phyloP scores from a whole-genome alignment of 2,329 filamentous ascomycete species.

The Xylariaceae sp. region DNA sequence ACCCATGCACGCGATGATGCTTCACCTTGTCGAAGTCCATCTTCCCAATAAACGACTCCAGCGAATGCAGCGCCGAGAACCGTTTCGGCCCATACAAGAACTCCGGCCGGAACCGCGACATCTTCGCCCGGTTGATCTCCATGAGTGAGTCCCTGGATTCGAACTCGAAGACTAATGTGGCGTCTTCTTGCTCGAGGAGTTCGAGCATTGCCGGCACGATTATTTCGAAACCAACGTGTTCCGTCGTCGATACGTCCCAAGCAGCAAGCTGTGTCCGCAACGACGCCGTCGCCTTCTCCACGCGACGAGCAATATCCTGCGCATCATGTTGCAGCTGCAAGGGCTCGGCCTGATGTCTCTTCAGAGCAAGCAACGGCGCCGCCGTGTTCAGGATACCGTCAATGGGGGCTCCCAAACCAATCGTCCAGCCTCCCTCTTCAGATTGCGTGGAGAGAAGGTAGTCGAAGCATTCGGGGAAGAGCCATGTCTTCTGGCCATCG shows the following conservation, averaged over 20 bases:
- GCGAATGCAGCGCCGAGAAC: conserved; percentile 33
- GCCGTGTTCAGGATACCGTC: conserved; percentile 34
- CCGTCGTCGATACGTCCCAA: conserved; percentile 29
- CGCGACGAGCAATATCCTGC: conserved; percentile 15
- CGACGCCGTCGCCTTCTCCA: conserved; percentile 20
- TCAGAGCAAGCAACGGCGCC: conserved; percentile 32
- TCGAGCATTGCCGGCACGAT: conserved; percentile 31
- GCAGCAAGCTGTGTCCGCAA: conserved; percentile 23
- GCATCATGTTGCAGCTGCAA: conserved; percentile 15
- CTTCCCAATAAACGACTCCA: conserved; percentile 36
- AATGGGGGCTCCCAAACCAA: conserved; percentile 23
- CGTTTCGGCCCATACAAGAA: conserved; percentile 28
- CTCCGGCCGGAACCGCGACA: conserved; percentile 28
- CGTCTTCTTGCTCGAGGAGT: conserved; percentile 26
- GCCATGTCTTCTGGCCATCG: conserved; percentile 22
- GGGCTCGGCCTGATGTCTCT: conserved; percentile 19
- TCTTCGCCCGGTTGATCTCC: conserved; percentile 27
- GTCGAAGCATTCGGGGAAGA: conserved; percentile 33
- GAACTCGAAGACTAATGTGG: conserved; percentile 27
- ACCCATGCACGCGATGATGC: conserved; percentile 31
- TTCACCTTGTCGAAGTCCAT: conserved; percentile 35
- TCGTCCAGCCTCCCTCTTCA: conserved; percentile 28
- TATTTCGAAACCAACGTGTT: conserved; percentile 35
- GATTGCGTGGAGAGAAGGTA: conserved; percentile 28
- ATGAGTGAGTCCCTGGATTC: conserved; percentile 21